Evolutionary conservation across 306 rosid genomes (phyloP).

Genomic region (Ochetophila trinervis): DNA sequence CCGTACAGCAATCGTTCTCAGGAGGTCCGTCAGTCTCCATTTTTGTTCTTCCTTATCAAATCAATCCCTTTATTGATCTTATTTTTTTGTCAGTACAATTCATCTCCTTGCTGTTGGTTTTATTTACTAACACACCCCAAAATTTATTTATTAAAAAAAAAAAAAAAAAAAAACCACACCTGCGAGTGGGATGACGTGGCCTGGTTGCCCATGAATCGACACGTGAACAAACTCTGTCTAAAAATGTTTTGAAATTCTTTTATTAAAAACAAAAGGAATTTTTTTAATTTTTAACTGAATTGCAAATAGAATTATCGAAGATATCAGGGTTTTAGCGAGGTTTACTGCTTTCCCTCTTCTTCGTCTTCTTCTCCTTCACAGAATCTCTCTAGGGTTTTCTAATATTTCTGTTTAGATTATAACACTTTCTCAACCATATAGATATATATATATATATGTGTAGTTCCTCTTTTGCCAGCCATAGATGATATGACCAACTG

Average conservation of each 20-base stretch:
- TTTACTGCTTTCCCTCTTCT: background rate
- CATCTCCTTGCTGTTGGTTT: too few relatives aligned
- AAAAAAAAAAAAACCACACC: too few relatives aligned
- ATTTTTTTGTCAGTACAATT: too few relatives aligned
- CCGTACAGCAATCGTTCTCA: constrained; percentile 60
- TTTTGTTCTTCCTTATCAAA: too few relatives aligned
- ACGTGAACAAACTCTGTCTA: too few relatives aligned
- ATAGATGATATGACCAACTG: constrained; percentile 35
- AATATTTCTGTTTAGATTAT: background rate
- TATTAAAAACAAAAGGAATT: background rate
- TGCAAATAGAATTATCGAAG: background rate
- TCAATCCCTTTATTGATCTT: too few relatives aligned
- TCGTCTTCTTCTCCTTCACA: background rate
- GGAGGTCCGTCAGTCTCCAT: constrained; percentile 59
- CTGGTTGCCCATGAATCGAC: too few relatives aligned
- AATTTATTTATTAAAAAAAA: too few relatives aligned
- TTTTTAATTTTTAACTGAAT: background rate
- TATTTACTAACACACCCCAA: too few relatives aligned
- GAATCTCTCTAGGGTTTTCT: background rate
- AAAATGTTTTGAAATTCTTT: too few relatives aligned
- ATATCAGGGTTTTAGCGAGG: constrained; percentile 12
- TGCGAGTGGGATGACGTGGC: too few relatives aligned
- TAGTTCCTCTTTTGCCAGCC: background rate
- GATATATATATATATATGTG: background rate
- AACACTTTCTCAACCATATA: background rate